A percentile compares a stretch with the other conserved stretches of the same genome.
Evolutionary conservation across 2,329 filamentous ascomycete species (phyloP).

Genomic region (Venturia effusa): DNA sequence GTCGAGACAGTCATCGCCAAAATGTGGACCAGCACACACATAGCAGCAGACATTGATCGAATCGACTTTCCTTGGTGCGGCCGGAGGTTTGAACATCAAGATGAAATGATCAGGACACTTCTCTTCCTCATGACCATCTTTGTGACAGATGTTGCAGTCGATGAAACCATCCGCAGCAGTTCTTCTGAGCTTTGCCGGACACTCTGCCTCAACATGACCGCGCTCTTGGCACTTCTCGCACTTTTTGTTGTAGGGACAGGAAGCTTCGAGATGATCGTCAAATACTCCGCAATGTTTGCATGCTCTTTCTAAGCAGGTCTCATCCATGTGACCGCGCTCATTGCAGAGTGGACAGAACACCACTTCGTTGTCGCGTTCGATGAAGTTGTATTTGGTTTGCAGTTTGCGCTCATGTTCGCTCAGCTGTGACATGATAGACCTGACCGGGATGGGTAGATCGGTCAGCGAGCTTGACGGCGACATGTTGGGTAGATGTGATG

Average conservation of each 20-base stretch:
- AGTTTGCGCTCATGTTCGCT: background rate
- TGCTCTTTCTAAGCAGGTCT: slow-evolving; percentile 27
- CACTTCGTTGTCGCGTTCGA: background rate
- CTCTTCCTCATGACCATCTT: slow-evolving; percentile 45
- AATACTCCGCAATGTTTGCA: slow-evolving; percentile 33
- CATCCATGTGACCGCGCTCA: slow-evolving; percentile 31
- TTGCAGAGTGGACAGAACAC: slow-evolving; percentile 22
- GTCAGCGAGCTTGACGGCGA: background rate
- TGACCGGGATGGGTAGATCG: background rate
- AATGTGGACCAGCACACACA: slow-evolving; percentile 45
- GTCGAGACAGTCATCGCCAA: slow-evolving; percentile 42
- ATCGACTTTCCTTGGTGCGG: slow-evolving; percentile 35
- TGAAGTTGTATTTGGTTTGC: slow-evolving; percentile 2
- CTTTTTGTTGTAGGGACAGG: slow-evolving; percentile 40
- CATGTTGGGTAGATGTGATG: background rate
- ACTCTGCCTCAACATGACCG: slow-evolving; percentile 45
- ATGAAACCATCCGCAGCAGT: slow-evolving; percentile 40
- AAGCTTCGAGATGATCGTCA: slow-evolving; percentile 36
- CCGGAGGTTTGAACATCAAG: slow-evolving; percentile 34
- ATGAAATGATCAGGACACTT: slow-evolving; percentile 52
- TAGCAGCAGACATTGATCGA: slow-evolving; percentile 45
- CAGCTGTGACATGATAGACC: background rate
- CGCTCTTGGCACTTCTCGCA: slow-evolving; percentile 52
- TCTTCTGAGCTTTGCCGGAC: slow-evolving; percentile 45
- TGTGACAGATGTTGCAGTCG: slow-evolving; percentile 51